Conservation (phyloP, 1,284 basidiomycete species). For the Ganoderma sinense region DNA sequence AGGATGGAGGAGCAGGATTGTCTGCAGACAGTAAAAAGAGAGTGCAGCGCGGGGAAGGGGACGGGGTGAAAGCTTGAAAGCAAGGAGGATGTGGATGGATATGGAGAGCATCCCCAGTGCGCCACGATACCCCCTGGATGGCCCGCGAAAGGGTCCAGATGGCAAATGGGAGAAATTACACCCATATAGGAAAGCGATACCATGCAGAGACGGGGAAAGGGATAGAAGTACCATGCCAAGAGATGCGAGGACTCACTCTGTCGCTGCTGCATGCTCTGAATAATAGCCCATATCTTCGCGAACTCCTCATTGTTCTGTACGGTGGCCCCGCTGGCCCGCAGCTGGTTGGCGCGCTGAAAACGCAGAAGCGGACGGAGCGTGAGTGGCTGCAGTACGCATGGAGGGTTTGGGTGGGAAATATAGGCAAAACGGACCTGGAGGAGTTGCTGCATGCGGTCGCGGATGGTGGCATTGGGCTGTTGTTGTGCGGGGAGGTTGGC, state of each 20-base stretch:
- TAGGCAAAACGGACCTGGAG: constrained; percentile 34
- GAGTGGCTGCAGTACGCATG: background rate
- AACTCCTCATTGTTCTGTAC: constrained; percentile 46
- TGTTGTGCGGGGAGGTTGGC: constrained; percentile 30
- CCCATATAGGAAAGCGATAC: background rate
- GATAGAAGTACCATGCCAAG: background rate
- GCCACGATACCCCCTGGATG: background rate
- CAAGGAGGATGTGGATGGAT: background rate
- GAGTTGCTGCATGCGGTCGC: constrained; percentile 38
- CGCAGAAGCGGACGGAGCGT: constrained; percentile 3
- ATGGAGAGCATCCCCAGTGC: background rate
- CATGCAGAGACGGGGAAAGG: too few relatives aligned
- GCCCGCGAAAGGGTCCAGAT: background rate
- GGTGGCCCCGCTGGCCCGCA: constrained; percentile 43
- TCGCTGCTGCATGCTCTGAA: constrained; percentile 39
- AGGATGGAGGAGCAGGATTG: background rate
- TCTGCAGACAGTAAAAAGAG: background rate
- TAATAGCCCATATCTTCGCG: constrained; percentile 40
- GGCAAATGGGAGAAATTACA: background rate
- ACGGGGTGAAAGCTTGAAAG: background rate
- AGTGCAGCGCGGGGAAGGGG: background rate
- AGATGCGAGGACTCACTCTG: constrained; percentile 31
- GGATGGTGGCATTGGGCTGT: constrained; percentile 27
- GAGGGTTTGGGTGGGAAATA: background rate
- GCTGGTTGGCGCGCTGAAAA: constrained; percentile 43